phyloP scores from a whole-genome alignment of 192 early-diverging fungal genomes.

The Chytriomyces sp. region DNA sequence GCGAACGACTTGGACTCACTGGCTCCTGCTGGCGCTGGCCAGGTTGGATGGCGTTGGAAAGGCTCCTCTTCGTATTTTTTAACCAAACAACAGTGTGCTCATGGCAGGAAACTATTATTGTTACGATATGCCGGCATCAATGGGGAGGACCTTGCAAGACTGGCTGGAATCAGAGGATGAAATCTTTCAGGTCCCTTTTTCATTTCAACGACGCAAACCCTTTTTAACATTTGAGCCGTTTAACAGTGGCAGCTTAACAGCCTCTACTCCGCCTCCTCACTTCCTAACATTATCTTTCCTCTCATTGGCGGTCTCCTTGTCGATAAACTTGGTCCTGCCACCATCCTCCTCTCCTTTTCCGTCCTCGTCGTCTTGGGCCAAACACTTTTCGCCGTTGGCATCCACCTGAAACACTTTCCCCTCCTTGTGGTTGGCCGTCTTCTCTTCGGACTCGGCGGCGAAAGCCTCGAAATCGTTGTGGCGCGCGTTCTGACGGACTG shows the following conservation, averaged over 20 bases:
- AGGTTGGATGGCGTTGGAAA: too few relatives aligned
- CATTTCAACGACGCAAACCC: not conserved
- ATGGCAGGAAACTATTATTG: conserved; percentile 28
- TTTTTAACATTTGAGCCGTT: not conserved
- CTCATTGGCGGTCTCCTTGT: conserved; percentile 52
- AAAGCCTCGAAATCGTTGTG: conserved; percentile 63
- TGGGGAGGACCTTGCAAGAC: conserved; percentile 56
- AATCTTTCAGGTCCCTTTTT: not conserved
- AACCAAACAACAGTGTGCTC: too few relatives aligned
- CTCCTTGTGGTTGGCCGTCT: conserved; percentile 55
- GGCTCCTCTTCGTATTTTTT: too few relatives aligned
- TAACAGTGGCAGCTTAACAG: conserved; percentile 56
- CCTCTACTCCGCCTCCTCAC: conserved; percentile 50
- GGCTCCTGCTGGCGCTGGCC: not conserved
- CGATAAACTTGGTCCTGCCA: conserved; percentile 51
- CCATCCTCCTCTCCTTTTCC: conserved; percentile 52
- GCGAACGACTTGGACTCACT: not conserved
- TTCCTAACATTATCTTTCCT: conserved; percentile 58
- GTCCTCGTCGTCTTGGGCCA: conserved; percentile 52
- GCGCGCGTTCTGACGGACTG: conserved; percentile 59
- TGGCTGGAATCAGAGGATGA: conserved; percentile 43
- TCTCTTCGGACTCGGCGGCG: conserved; percentile 67
- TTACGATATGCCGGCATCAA: conserved; percentile 58
- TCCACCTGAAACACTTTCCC: conserved; percentile 42
- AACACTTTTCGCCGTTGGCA: conserved; percentile 51